Evolutionary conservation across 2,329 filamentous ascomycete species (phyloP), one percentile per base, ranked within the genome.

Genomic region (Pyrenophora teres): DNA sequence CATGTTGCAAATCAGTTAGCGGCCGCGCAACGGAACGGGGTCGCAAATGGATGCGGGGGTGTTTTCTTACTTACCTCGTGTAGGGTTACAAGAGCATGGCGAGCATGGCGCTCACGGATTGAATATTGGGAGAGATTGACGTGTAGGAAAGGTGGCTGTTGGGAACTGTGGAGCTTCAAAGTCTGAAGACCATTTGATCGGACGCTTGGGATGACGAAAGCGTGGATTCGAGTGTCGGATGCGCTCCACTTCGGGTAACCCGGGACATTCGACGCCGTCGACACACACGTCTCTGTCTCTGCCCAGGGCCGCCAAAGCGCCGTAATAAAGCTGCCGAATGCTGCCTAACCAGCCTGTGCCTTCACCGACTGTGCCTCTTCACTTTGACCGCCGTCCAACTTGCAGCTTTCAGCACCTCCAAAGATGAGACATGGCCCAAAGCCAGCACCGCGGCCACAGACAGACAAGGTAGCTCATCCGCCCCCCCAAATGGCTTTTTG

Each of bases 21-120:
- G 56, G 58, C 60, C 60, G 58, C 51, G 60, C 53, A 52, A 35
- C 58, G 58, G 59, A 62, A 37, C 32, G 48, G 48, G 51, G 51
- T 30, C 12, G 6, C 13, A 9, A 38, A 54, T 27, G 30, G 16
- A n/a, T 16, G 15, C 25, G n/a, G 16, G 32, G 19, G 19, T 3
- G 19, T 30, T 16, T 7, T 27, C 8, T 13, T 47, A 25, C 40
- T 36, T 46, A 61, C 58, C 58, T 59, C 53, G 50, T 40, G 33
- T 52, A 52, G 16, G 10, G 10, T 48, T 54, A 61, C 33, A 41
- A 57, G 44, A 45, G 54, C 54, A 61, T 57, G 43, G 33, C 15
- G 51, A 59, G 51, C 56, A 49, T 58, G 46, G 52, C 47, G 52
- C 56, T 56, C 46, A 38, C 12, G 19, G 35, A 7, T 31, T 31